Evolutionary conservation across 2,329 filamentous ascomycete species (phyloP).

Genomic region (Penicillium frequentans): DNA sequence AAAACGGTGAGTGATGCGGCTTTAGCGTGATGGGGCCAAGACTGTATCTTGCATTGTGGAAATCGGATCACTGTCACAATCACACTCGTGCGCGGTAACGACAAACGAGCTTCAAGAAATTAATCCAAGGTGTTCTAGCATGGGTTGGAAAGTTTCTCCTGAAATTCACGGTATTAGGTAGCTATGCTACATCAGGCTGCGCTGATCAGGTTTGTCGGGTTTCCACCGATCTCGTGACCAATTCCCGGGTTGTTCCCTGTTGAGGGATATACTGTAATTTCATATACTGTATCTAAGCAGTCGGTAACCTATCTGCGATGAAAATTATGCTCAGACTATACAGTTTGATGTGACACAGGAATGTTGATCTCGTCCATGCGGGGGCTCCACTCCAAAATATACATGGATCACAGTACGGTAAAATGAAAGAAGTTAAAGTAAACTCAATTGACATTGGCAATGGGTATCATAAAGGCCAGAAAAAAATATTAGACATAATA

Average conservation of each 20-base stretch:
- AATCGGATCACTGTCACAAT: constrained; percentile 11
- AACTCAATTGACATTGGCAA: constrained; percentile 3
- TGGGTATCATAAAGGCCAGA: constrained; percentile 17
- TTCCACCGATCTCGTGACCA: background rate
- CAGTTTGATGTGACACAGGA: constrained; percentile 5
- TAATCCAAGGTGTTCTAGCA: background rate
- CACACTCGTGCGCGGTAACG: background rate
- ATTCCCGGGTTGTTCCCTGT: background rate
- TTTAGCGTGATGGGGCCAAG: constrained; percentile 25
- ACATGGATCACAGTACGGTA: background rate
- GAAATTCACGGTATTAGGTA: background rate
- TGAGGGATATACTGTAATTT: background rate
- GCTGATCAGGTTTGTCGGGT: background rate
- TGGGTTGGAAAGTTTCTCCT: background rate
- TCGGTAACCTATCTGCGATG: background rate
- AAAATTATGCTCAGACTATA: constrained; percentile 1
- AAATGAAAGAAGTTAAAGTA: background rate
- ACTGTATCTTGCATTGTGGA: constrained; percentile 23
- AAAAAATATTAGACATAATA: background rate
- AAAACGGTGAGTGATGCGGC: constrained; percentile 24
- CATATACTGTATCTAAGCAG: background rate
- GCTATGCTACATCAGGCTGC: background rate
- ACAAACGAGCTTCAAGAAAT: background rate
- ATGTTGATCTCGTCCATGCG: background rate
- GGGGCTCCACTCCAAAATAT: background rate